A percentile compares a stretch with the other conserved stretches of the same genome.
These are phyloP conservation scores for Fusarium mexicanum DNA, from an alignment of 2,329 filamentous ascomycete species.

Conservation along the genomic window DNA sequence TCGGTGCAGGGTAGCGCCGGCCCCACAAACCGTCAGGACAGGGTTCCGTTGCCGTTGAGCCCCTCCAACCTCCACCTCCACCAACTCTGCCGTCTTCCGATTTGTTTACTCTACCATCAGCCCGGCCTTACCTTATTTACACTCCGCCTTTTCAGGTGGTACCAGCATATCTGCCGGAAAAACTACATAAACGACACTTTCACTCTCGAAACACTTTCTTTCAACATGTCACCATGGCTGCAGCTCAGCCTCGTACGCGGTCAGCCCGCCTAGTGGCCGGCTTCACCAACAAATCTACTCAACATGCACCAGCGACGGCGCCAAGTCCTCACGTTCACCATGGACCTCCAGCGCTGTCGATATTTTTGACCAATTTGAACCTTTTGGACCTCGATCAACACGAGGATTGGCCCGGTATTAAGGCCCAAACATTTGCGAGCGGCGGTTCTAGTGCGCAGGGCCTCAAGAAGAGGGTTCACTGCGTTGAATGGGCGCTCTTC, in stretches of 20 bases:
- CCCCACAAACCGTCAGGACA: slow-evolving; percentile 22
- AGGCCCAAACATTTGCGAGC: slow-evolving; percentile 71
- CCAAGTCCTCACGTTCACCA: slow-evolving; percentile 12
- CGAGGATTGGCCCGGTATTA: slow-evolving; percentile 83
- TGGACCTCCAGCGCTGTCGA: slow-evolving; percentile 43
- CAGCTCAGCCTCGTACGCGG: slow-evolving; percentile 40
- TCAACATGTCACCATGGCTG: slow-evolving; percentile 40
- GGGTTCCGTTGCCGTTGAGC: not conserved
- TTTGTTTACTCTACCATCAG: slow-evolving; percentile 36
- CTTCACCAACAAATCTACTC: slow-evolving; percentile 35
- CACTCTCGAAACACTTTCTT: not conserved
- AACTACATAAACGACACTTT: slow-evolving; percentile 13
- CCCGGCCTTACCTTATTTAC: slow-evolving; percentile 36
- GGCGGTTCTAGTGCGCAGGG: slow-evolving; percentile 72
- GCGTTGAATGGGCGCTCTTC: slow-evolving; percentile 91
- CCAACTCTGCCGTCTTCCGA: slow-evolving; percentile 9
- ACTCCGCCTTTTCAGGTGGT: slow-evolving; percentile 32
- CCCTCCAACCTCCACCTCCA: slow-evolving; percentile 20
- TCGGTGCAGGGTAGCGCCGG: slow-evolving; percentile 27
- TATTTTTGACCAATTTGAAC: slow-evolving; percentile 83
- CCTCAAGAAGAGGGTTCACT: slow-evolving; percentile 83
- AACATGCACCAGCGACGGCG: not conserved
- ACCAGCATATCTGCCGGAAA: slow-evolving; percentile 19
- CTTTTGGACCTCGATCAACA: slow-evolving; percentile 81
- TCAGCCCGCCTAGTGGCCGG: slow-evolving; percentile 43